Percentiles rank a stretch among this genome's conserved stretches.
phyloP scores from a whole-genome alignment of 768 basidiomycete genomes.

The Pisolithus albus region DNA sequence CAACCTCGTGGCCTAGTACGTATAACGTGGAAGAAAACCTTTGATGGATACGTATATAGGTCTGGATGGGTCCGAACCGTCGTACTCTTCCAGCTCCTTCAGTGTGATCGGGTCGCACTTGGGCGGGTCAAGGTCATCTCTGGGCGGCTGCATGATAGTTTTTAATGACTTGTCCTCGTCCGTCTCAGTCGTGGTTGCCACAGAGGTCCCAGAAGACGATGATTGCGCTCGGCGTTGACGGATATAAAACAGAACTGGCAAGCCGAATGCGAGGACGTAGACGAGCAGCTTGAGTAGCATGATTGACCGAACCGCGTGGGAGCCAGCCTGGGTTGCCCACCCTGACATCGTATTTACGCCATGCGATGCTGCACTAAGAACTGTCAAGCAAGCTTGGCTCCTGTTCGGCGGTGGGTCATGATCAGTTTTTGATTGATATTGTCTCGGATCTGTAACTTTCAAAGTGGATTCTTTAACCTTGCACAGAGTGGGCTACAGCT shows the following conservation, averaged over 20 bases:
- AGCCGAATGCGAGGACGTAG: slow-evolving; percentile 25
- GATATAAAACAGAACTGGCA: slow-evolving; percentile 27
- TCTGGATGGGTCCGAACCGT: slow-evolving; percentile 56
- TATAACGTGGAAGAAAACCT: slow-evolving; percentile 37
- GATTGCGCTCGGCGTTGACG: slow-evolving; percentile 8
- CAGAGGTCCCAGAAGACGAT: slow-evolving; percentile 1
- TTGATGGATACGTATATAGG: slow-evolving; percentile 94
- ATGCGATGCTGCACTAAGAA: too few species aligned
- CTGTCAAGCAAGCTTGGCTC: too few species aligned
- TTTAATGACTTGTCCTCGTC: slow-evolving; percentile 33
- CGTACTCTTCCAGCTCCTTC: slow-evolving; percentile 58
- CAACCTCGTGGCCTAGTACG: slow-evolving; percentile 1
- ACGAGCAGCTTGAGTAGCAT: slow-evolving; percentile 18
- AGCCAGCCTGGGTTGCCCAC: too few species aligned
- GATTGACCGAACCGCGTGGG: not conserved
- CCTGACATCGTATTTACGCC: too few species aligned
- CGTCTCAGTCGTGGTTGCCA: slow-evolving; percentile 10
- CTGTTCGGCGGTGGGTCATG: too few species aligned
- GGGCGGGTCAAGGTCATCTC: slow-evolving; percentile 56
- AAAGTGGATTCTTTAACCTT: too few species aligned
- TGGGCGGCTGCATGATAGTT: slow-evolving; percentile 67
- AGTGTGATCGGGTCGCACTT: slow-evolving; percentile 74
- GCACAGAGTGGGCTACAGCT: too few species aligned
- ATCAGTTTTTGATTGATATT: too few species aligned
- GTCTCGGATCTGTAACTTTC: too few species aligned